Base-by-base conservation (phyloP, 495 filamentous ascomycete genomes). In the Annulohypoxylon bovei region DNA sequence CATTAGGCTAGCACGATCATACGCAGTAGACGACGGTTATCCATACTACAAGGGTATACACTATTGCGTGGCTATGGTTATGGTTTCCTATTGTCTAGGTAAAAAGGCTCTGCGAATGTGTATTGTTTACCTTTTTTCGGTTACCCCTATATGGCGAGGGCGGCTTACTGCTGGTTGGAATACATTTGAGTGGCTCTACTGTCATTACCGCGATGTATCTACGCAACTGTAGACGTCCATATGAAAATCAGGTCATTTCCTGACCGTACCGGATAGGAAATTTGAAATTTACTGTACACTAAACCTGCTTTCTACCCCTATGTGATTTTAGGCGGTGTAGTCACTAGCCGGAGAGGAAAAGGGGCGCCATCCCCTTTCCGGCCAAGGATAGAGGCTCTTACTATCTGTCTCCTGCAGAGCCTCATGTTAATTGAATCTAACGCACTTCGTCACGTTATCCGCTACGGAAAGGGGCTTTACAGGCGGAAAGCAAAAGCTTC, bases 181-280 rank as follows among this genome's bases (percentile, higher is more conserved):
- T 67, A 63, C 44, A 33, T 18, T 27, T 32, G 30, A 49, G 59
- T 71, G 57, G 58, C 44, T 54, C 27, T 39, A 71, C 63, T 63
- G 63, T 71, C 63, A n/a, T 67, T 67, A 71, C 63, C 58, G 63
- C 37, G 46, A 62, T 71, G 68, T 71, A 71, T 39, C 68, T 67
- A 63, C 62, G 52, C 42, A 59, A 53, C 11, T 63, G 62, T 67
- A 71, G 42, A 71, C 56, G 62, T 71, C 58, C 23, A 67, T 67
- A 71, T 57, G 35, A 71, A 57, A 52, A 53, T 28, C 52, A 54
- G 50, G 57, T 28, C 35, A 53, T 39, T 58, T 35, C 56, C 30
- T 56, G 42, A 49, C 49, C 16, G 40, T 22, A 53, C 32, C 42
- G 25, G 32, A 52, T 60, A 56, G 23, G 16, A 50, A 52, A 44